Percentiles rank a stretch among this genome's conserved stretches.
Evolutionary conservation across 371 early-diverging fungal genomes (phyloP).

Genomic region (Capniomyces stellatus): DNA sequence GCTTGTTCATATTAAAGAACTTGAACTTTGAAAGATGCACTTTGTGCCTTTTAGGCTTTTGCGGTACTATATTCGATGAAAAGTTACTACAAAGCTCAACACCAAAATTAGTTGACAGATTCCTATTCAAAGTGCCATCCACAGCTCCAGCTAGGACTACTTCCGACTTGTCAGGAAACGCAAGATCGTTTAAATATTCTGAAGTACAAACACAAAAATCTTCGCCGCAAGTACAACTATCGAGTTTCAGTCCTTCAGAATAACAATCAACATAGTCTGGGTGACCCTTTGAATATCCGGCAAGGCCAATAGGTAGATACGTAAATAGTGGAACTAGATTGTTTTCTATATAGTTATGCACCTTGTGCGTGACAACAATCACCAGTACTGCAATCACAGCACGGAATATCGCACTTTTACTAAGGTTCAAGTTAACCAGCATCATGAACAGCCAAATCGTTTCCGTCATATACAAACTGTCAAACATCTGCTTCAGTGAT

Average conservation of each 20-base stretch:
- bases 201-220: slow-evolving; percentile 3
- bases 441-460: slow-evolving; percentile 49
- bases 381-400: slow-evolving; percentile 25
- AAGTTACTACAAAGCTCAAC: no score
- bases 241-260: slow-evolving; percentile 9
- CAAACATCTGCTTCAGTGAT: slow-evolving; percentile 43
- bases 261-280: slow-evolving; percentile 17
- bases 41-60: no score
- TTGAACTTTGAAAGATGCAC: no score
- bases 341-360: slow-evolving; percentile 35
- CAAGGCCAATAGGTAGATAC: slow-evolving; percentile 32
- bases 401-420: slow-evolving; percentile 30
- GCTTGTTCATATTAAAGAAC: no score
- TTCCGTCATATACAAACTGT: slow-evolving; percentile 48
- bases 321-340: slow-evolving; percentile 44
- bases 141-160: no score
- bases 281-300: no score
- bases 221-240: slow-evolving; percentile 6
- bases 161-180: slow-evolving; percentile 4
- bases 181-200: slow-evolving; percentile 9
- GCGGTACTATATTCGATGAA: no score
- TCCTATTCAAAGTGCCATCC: no score
- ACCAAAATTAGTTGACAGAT: no score
- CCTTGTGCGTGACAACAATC: slow-evolving; percentile 23
- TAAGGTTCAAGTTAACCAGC: slow-evolving; percentile 28